phyloP scores from a whole-genome alignment of 2,329 filamentous ascomycete genomes.

The Fusarium odoratissimum region DNA sequence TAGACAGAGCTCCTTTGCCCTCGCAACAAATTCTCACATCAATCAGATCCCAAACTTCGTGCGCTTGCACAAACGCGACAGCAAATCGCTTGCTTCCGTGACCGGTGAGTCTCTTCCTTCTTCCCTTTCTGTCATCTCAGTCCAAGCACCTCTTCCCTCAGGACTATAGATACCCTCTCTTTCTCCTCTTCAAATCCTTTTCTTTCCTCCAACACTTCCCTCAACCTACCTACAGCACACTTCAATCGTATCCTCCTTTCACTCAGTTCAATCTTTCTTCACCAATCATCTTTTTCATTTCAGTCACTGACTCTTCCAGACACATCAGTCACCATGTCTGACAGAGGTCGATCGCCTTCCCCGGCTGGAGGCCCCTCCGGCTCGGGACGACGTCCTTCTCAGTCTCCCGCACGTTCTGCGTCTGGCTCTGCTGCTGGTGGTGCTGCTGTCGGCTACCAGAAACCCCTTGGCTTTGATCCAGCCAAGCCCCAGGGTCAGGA shows the following conservation, averaged over 20 bases:
- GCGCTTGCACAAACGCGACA: background rate
- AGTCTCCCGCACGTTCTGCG: conserved; percentile 36
- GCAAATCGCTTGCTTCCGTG: background rate
- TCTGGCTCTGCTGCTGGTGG: conserved; percentile 31
- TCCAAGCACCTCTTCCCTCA: background rate
- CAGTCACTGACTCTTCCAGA: conserved; percentile 11
- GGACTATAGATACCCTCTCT: background rate
- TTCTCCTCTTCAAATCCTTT: background rate
- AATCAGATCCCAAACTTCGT: conserved; percentile 10
- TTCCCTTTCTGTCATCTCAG: background rate
- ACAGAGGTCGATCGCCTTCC: conserved; percentile 47
- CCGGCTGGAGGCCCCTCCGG: conserved; percentile 33
- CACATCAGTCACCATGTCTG: conserved; percentile 47
- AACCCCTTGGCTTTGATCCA: conserved; percentile 58
- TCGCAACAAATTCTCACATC: conserved; percentile 12
- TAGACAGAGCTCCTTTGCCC: background rate
- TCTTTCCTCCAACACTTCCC: background rate
- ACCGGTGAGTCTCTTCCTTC: conserved; percentile 18
- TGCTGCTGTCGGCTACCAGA: conserved; percentile 37
- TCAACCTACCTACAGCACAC: background rate
- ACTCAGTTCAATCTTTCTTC: background rate
- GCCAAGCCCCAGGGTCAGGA: conserved; percentile 49
- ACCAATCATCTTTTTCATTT: background rate
- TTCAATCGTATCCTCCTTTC: background rate
- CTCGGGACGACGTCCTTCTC: conserved; percentile 28